Evolutionary conservation across 2,329 filamentous ascomycete genomes (phyloP).

Genomic region (Gnomoniopsis sp.): DNA sequence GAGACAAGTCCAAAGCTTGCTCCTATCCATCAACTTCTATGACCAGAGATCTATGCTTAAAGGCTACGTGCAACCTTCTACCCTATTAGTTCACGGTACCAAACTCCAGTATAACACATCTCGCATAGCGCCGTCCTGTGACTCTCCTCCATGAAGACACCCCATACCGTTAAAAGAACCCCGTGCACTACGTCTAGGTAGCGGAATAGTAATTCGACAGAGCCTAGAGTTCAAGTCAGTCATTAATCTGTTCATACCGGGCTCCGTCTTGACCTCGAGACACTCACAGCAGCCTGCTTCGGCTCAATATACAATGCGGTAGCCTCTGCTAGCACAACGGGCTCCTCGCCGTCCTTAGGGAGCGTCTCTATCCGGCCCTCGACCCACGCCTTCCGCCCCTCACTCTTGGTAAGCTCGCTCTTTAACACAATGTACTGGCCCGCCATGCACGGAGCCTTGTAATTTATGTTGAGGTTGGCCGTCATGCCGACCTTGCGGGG

Average conservation of each 20-base stretch:
- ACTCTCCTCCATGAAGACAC: too few species aligned
- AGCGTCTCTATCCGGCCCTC: conserved; percentile 82
- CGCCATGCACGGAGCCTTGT: conserved; percentile 75
- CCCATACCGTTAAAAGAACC: too few species aligned
- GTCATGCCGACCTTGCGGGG: conserved; percentile 85
- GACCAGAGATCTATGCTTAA: background rate
- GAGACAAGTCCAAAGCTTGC: background rate
- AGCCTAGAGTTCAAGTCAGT: conserved; percentile 9
- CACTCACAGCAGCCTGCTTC: conserved; percentile 70
- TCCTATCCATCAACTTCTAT: background rate
- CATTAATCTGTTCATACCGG: background rate
- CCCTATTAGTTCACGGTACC: background rate
- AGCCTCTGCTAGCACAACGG: conserved; percentile 72
- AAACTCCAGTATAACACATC: too few species aligned
- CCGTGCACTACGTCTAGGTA: conserved; percentile 11
- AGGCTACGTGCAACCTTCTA: background rate
- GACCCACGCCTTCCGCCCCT: conserved; percentile 94
- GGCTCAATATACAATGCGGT: conserved; percentile 87
- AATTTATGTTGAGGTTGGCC: conserved; percentile 79
- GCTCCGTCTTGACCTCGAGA: background rate
- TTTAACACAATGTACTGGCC: conserved; percentile 72
- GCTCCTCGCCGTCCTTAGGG: conserved; percentile 57
- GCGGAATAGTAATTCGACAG: conserved; percentile 3
- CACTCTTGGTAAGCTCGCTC: conserved; percentile 77
- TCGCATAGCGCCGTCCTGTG: too few species aligned